Conservation (phyloP, 2,329 filamentous ascomycete genomes). For the Botrytis cinerea region DNA sequence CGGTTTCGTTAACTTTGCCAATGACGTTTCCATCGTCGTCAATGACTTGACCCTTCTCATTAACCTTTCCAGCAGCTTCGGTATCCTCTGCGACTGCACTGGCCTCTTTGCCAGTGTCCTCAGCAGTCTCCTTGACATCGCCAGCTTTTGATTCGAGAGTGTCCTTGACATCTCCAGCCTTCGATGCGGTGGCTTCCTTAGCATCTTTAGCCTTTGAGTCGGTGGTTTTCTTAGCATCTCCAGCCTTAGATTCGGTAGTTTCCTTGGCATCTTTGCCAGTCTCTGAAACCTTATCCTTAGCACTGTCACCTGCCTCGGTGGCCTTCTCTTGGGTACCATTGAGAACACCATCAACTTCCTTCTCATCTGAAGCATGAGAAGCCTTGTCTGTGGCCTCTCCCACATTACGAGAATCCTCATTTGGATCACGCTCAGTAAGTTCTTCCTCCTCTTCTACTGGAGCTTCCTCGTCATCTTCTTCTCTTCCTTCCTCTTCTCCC, state of each 20-base stretch:
- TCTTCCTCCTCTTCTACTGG: slow-evolving; percentile 36
- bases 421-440: slow-evolving; percentile 21
- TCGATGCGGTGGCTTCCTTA: neutral
- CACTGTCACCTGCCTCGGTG: neutral
- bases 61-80: slow-evolving; percentile 37
- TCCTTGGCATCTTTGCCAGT: neutral
- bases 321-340: neutral
- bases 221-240: neutral
- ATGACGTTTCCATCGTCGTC: slow-evolving; percentile 56
- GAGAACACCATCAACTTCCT: neutral
- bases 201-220: neutral
- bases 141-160: neutral
- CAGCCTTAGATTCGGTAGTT: neutral
- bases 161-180: neutral
- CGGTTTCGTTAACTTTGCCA: slow-evolving; percentile 59
- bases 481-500: slow-evolving; percentile 23
- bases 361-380: slow-evolving; percentile 9
- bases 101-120: neutral
- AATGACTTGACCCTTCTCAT: slow-evolving; percentile 55
- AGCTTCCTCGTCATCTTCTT: slow-evolving; percentile 43
- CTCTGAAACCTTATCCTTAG: neutral
- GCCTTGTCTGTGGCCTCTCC: slow-evolving; percentile 10
- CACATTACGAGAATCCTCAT: slow-evolving; percentile 16
- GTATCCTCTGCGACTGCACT: slow-evolving; percentile 4
- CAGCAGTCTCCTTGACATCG: neutral